Evolutionary conservation across 2,329 filamentous ascomycete genomes (phyloP), one percentile per base, ranked within the genome.

Genomic region (Monilinia aucupariae): DNA sequence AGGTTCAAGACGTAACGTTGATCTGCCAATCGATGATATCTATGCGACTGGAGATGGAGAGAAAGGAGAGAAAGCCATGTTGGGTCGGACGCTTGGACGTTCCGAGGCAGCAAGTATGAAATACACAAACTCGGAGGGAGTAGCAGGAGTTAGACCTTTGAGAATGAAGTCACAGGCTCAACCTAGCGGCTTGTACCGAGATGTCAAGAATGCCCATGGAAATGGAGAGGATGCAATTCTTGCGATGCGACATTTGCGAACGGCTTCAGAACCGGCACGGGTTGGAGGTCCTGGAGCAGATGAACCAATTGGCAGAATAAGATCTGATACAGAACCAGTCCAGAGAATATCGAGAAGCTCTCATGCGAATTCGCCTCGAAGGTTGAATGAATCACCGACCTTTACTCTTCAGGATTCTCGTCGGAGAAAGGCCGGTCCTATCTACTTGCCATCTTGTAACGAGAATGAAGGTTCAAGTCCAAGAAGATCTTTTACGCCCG

Each of bases 131-230:
- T 37, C 13, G 3, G 30, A 47, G 10, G 9, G n/a, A 8, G 9
- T 4, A 13, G 34, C 2, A 15, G 41, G 41, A 58, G 13, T 58
- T 7, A 30, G 30, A 25, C 43, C 54, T 48, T 25, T 58, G 30
- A 58, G 54, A 5, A 34, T 58, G 54, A 58, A 58, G 30, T n/a
- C 54, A 8, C 54, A 58, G 41, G 30, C 48, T 25, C 54, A 58
- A 34, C 12, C 30, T 17, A 34, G 20, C 48, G 4, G 8, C 12
- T 17, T 47, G n/a, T 58, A 34, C 15, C 54, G 54, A 37, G 54
- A 34, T n/a, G n/a, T 34, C 5, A 47, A 37, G n/a, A 17, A 47
- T 8, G 41, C 4, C 4, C 20, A 25, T 20, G 41, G 27, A 58
- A 58, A 47, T 32, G 41, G n/a, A 58, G 15, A 32, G 8, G 54